Base-by-base conservation (phyloP, 2,329 filamentous ascomycete species). In the Tolypocladium capitatum region DNA sequence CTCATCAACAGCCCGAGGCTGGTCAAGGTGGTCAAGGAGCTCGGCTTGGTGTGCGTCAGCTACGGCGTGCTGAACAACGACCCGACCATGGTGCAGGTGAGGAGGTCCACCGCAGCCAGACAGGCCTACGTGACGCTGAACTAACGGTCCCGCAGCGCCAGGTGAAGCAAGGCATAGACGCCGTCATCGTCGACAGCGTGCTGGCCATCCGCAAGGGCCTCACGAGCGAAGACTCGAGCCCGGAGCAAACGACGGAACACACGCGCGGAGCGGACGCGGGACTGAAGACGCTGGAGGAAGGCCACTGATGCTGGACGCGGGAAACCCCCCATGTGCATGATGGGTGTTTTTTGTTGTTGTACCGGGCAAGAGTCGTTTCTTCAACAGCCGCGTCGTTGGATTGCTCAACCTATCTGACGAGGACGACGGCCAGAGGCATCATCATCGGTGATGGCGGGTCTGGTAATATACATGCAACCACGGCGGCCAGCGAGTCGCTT, bases 121-220 rank as follows among this genome's bases (percentile, higher is more conserved):
- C 36, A 5, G 2, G 6, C 11, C 7, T 10, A 16, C 14, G n/a
- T 16, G 21, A 14, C 24, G 14, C 45, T 20, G 43, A 13, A 44
- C 48, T 54, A 45, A 56, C 51, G 45, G 46, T n/a, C 53, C 45
- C 56, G 55, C 61, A 90, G 82, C 71, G 84, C 53, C 92, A 98
- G 81, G 87, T 94, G 10, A 86, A 87, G 47, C 87, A 96, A 66
- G 91, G 92, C 43, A 96, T 98, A 52, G 92, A 98, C 62, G 92
- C 92, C 1, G 91, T 98, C 47, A 98, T 98, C 60, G 92, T 97
- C 14, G 92, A 98, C 63, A 92, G 81, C 52, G 91, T 98, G 3
- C 76, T 97, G 30, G 87, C 87, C 36, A 96, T 98, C 56, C 81
- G 91, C 43, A 89, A 95, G 66, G 91, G 88, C 1, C 74, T 98